phyloP scores from a whole-genome alignment of 768 basidiomycete genomes.

The Russula earlei region DNA sequence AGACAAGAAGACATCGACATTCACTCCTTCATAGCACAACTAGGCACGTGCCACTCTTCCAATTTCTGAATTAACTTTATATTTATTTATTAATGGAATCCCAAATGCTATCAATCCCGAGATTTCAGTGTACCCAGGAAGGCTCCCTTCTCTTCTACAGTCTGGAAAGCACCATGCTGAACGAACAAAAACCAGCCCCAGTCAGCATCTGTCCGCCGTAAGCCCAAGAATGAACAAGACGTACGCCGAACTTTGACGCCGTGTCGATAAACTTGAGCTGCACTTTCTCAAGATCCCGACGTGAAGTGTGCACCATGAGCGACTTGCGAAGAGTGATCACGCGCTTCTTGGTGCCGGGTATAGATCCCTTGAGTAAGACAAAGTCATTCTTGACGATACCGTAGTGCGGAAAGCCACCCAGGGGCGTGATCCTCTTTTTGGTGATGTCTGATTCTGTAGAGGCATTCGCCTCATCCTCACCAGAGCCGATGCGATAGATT shows the following conservation, averaged over 20 bases:
- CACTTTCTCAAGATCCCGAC: conserved; percentile 95
- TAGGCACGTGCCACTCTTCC: no score
- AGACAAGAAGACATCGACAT: no score
- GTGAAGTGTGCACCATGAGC: conserved; percentile 91
- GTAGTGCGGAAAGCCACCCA: conserved; percentile 99
- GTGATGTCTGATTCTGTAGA: conserved; percentile 94
- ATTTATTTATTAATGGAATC: not conserved
- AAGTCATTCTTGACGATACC: conserved; percentile 99
- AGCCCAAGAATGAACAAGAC: conserved; percentile 25
- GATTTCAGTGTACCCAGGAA: conserved; percentile 91
- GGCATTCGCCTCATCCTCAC: conserved; percentile 68
- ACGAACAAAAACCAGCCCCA: conserved; percentile 7
- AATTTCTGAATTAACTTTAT: not conserved
- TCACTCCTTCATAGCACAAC: conserved; percentile 30
- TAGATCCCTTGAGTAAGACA: conserved; percentile 91
- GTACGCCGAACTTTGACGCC: conserved; percentile 91
- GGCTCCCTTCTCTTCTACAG: conserved; percentile 89
- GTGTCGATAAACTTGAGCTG: conserved; percentile 99
- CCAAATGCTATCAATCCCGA: conserved; percentile 50
- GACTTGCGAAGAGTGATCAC: conserved; percentile 96
- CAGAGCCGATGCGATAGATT: conserved; percentile 89
- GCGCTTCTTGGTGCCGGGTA: conserved; percentile 96
- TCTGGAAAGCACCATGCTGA: conserved; percentile 95
- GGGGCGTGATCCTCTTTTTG: conserved; percentile 87
- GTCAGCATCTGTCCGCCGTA: not conserved